Conservation (phyloP, 2,329 filamentous ascomycete genomes). For the Aspergillus pseudonomiae region DNA sequence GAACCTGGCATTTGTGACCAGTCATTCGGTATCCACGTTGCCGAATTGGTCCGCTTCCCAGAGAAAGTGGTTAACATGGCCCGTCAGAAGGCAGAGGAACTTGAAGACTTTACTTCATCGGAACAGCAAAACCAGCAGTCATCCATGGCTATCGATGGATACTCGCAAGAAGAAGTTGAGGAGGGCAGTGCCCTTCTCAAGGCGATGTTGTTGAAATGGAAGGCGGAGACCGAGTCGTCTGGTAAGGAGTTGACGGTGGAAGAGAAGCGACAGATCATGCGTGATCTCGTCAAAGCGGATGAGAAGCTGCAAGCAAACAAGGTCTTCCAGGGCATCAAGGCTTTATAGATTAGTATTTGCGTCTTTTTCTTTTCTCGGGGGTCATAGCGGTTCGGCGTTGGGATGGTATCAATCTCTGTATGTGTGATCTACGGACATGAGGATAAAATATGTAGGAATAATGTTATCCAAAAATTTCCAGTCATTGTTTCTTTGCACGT, state of each 20-base stretch:
- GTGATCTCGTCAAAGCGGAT: constrained; percentile 75
- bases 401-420: not conserved
- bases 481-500: not conserved
- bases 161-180: constrained; percentile 84
- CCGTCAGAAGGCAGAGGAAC: constrained; percentile 96
- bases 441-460: not conserved
- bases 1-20: constrained; percentile 95
- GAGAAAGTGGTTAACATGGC: constrained; percentile 98
- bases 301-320: constrained; percentile 63
- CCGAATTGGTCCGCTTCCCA: constrained; percentile 93
- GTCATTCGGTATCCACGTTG: constrained; percentile 97
- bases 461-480: not conserved
- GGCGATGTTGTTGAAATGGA: constrained; percentile 81
- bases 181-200: constrained; percentile 85
- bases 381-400: constrained; percentile 12
- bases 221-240: constrained; percentile 68
- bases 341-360: constrained; percentile 37
- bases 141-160: constrained; percentile 46
- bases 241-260: constrained; percentile 65
- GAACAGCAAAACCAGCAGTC: constrained; percentile 50
- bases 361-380: not conserved
- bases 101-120: constrained; percentile 76
- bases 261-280: constrained; percentile 77
- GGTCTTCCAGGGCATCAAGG: constrained; percentile 53
- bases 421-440: not conserved